A percentile compares a stretch with the other conserved stretches of the same genome.
Evolutionary conservation across 306 rosid species (phyloP).

Genomic region (Senna tora): DNA sequence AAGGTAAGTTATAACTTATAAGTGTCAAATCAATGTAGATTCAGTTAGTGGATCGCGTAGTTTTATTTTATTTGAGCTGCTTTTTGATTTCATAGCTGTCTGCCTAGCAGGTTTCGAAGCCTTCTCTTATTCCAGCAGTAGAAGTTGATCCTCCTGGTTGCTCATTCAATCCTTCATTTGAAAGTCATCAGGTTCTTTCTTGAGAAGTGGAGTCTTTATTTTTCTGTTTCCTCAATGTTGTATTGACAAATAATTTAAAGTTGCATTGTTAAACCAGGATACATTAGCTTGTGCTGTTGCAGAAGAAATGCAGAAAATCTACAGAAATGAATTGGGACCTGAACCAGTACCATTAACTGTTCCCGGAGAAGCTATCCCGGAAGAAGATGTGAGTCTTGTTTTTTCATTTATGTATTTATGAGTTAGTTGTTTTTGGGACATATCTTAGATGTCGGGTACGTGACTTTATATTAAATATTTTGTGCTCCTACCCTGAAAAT

Average conservation of each 20-base stretch:
- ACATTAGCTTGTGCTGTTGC: constrained; percentile 82
- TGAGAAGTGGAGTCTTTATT: constrained; percentile 1
- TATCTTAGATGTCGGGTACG: constrained; percentile 10
- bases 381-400: constrained; percentile 79
- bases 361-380: constrained; percentile 68
- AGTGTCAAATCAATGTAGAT: neutral
- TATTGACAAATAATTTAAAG: neutral
- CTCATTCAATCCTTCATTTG: constrained; percentile 77
- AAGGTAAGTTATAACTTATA: no score
- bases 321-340: constrained; percentile 88
- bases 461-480: neutral
- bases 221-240: constrained; percentile 18
- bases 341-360: constrained; percentile 87
- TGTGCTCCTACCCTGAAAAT: neutral
- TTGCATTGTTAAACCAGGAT: constrained; percentile 61
- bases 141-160: constrained; percentile 96
- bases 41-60: constrained; percentile 8
- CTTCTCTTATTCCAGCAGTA: constrained; percentile 80
- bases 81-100: constrained; percentile 28
- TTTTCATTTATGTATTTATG: constrained; percentile 21
- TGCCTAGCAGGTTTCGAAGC: constrained; percentile 53
- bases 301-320: constrained; percentile 88
- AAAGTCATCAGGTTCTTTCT: constrained; percentile 82
- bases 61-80: constrained; percentile 6
- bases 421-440: neutral